These are phyloP conservation scores for Fusarium acutatum DNA, from an alignment of 2,329 filamentous ascomycete genomes.

Conservation along the genomic window DNA sequence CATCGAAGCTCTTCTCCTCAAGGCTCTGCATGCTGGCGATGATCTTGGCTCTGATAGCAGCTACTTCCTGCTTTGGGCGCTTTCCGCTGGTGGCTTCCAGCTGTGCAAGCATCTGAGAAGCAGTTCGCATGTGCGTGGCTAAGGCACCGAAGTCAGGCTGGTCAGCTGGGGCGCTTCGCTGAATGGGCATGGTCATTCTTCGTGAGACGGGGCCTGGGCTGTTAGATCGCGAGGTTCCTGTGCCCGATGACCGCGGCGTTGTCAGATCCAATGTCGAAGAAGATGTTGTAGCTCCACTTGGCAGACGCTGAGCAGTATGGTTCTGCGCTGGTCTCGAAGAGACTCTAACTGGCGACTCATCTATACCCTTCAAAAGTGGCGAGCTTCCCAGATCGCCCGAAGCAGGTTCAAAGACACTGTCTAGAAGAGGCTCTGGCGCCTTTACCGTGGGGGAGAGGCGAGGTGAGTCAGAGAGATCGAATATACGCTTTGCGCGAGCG, in stretches of 20 bases:
- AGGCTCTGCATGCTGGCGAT: conserved; percentile 90
- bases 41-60: conserved; percentile 84
- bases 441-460: conserved; percentile 55
- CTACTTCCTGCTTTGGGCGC: conserved; percentile 80
- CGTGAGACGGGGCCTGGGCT: conserved; percentile 67
- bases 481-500: conserved; percentile 67
- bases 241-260: conserved; percentile 75
- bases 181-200: conserved; percentile 67
- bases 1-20: conserved; percentile 84
- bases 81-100: conserved; percentile 83
- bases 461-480: conserved; percentile 74
- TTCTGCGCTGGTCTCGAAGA: conserved; percentile 42
- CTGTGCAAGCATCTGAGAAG: conserved; percentile 87
- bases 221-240: conserved; percentile 71
- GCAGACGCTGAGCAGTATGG: conserved; percentile 60
- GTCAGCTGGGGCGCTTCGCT: conserved; percentile 65
- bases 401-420: conserved; percentile 86
- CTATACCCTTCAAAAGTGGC: conserved; percentile 68
- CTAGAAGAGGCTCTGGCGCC: conserved; percentile 57
- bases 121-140: conserved; percentile 87
- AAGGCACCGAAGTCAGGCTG: conserved; percentile 84
- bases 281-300: conserved; percentile 68
- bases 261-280: conserved; percentile 68
- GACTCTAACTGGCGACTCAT: conserved; percentile 54
- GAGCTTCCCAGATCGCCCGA: conserved; percentile 81